Conservation (phyloP, 108 stramenopile genomes). For the Parmales sp. region DNA sequence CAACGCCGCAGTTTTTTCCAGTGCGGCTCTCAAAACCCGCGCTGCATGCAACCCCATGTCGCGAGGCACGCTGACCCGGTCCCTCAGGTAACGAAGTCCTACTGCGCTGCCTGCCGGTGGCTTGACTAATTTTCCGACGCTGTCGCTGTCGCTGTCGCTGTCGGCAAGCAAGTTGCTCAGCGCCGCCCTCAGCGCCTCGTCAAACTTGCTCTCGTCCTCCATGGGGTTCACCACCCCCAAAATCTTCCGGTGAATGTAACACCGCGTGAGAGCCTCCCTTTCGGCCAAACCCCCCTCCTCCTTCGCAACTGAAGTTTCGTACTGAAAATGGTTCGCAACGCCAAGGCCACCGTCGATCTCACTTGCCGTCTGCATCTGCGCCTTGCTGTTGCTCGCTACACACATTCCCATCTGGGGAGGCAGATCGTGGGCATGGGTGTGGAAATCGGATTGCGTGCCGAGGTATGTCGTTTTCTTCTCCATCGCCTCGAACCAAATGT, state of each 20-base stretch:
- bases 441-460: constrained; percentile 75
- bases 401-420: constrained; percentile 91
- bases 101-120: constrained; percentile 47
- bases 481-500: constrained; percentile 86
- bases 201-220: constrained; percentile 52
- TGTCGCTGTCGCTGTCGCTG: constrained; percentile 22
- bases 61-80: constrained; percentile 82
- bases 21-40: constrained; percentile 40
- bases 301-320: constrained; percentile 15
- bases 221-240: constrained; percentile 69
- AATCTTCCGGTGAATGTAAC: constrained; percentile 29
- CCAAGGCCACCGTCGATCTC: not conserved
- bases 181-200: constrained; percentile 45
- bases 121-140: constrained; percentile 35
- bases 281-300: constrained; percentile 63
- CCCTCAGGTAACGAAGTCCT: constrained; percentile 69
- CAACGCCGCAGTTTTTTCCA: not conserved
- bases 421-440: constrained; percentile 85
- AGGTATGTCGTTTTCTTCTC: constrained; percentile 59
- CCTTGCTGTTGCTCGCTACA: not conserved
- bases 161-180: constrained; percentile 51
- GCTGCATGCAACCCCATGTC: constrained; percentile 84
- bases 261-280: not conserved
- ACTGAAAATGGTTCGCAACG: not conserved
- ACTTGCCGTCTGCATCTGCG: too few relatives aligned